These are phyloP conservation scores for Rhodocollybia butyracea DNA, from an alignment of 768 basidiomycete species.

Conservation along the genomic window DNA sequence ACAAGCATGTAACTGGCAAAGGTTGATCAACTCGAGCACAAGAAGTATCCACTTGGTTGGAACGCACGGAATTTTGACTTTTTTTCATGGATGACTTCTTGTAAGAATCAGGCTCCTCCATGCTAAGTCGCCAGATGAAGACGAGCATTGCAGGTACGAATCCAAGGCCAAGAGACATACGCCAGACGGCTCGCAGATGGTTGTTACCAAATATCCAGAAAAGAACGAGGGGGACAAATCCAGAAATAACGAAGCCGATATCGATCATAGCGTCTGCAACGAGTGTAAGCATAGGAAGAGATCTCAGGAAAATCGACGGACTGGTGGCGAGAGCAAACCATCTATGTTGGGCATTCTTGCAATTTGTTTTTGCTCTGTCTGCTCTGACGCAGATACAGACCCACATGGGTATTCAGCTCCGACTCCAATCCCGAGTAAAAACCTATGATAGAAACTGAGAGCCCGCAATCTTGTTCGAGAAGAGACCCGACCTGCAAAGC, in stretches of 20 bases:
- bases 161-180: constrained; percentile 81
- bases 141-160: constrained; percentile 75
- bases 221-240: constrained; percentile 81
- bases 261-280: constrained; percentile 79
- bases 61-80: constrained; percentile 67
- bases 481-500: constrained; percentile 63
- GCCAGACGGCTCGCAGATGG: constrained; percentile 78
- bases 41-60: too few species aligned
- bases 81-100: constrained; percentile 79
- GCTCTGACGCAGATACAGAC: constrained; percentile 84
- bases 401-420: constrained; percentile 92
- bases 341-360: constrained; percentile 76
- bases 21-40: too few species aligned
- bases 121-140: constrained; percentile 83
- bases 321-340: constrained; percentile 91
- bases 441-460: constrained; percentile 37
- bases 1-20: constrained; percentile 77
- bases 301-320: constrained; percentile 29
- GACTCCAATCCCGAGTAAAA: constrained; percentile 85
- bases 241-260: constrained; percentile 71
- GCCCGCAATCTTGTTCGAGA: neutral
- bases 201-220: constrained; percentile 69
- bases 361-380: constrained; percentile 81
- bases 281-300: neutral
- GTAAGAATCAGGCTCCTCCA: constrained; percentile 76